Conservation (phyloP, 495 filamentous ascomycete species). For the Tetracladium setigerum region DNA sequence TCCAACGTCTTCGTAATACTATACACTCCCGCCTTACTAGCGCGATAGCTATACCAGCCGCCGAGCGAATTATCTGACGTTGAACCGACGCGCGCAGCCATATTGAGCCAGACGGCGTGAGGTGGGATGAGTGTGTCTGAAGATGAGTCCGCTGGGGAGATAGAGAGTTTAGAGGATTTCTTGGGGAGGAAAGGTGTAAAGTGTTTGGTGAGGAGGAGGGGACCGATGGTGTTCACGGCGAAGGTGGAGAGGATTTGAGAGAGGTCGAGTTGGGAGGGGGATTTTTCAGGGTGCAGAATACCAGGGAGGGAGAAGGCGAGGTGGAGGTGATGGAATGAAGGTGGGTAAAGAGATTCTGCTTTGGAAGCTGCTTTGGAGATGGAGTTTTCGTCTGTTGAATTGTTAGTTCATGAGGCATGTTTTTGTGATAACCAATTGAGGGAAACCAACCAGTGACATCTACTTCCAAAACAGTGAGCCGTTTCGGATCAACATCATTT, state of each 20-base stretch:
- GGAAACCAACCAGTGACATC: conserved; percentile 49
- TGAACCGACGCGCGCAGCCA: conserved; percentile 71
- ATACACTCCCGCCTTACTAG: conserved; percentile 66
- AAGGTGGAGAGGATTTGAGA: conserved; percentile 52
- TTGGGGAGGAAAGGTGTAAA: conserved; percentile 59
- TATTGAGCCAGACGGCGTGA: conserved; percentile 57
- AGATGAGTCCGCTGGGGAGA: background rate
- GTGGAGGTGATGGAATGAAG: conserved; percentile 45
- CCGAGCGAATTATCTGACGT: conserved; percentile 61
- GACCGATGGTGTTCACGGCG: conserved; percentile 63
- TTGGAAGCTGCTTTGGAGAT: conserved; percentile 34
- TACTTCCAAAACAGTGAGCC: conserved; percentile 45
- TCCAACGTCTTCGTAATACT: conserved; percentile 66
- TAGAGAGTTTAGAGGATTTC: conserved; percentile 21
- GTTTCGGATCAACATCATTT: conserved; percentile 25
- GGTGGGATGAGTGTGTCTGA: conserved; percentile 13
- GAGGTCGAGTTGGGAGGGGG: conserved; percentile 52
- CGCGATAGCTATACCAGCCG: conserved; percentile 72
- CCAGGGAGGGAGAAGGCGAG: conserved; percentile 67
- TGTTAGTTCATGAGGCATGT: background rate
- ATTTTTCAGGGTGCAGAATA: conserved; percentile 67
- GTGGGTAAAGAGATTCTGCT: conserved; percentile 39
- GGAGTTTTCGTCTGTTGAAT: conserved; percentile 34
- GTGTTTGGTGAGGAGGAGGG: conserved; percentile 67
- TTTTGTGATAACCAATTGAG: background rate